Evolutionary conservation across 768 basidiomycete species (phyloP).

Genomic region (Tylopilus vinaceipallidus): DNA sequence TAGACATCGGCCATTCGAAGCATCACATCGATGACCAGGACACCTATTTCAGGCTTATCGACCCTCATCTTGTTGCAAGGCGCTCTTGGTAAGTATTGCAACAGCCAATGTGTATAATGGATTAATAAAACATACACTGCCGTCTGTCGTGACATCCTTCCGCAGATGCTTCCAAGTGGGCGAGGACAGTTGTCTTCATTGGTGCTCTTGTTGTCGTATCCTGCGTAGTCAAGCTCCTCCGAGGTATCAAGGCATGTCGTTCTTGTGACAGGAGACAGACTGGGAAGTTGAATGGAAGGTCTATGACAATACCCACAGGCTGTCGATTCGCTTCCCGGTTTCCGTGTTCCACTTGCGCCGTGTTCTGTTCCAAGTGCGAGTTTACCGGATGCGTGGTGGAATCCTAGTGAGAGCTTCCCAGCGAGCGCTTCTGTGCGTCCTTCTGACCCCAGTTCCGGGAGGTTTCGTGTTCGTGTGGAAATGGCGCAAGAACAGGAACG

Average conservation of each 20-base stretch:
- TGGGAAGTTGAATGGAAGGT: too few relatives aligned
- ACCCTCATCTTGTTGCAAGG: background rate
- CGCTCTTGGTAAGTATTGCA: background rate
- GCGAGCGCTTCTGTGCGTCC: background rate
- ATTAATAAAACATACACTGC: too few relatives aligned
- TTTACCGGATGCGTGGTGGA: slow-evolving; percentile 16
- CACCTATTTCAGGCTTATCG: too few relatives aligned
- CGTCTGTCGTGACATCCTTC: background rate
- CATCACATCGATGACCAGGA: too few relatives aligned
- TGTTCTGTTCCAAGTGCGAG: background rate
- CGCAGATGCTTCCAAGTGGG: background rate
- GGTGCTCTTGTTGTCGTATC: too few relatives aligned
- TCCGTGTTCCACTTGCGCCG: slow-evolving; percentile 17
- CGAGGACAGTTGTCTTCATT: too few relatives aligned
- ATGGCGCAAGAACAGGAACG: slow-evolving; percentile 16
- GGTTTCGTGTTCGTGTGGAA: slow-evolving; percentile 17
- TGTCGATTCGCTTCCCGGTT: slow-evolving; percentile 15
- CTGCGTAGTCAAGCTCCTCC: too few relatives aligned
- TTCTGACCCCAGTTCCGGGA: background rate
- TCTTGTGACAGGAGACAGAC: too few relatives aligned
- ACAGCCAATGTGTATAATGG: too few relatives aligned
- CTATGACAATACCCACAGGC: background rate
- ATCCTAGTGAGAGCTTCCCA: slow-evolving; percentile 11
- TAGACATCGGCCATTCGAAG: too few relatives aligned
- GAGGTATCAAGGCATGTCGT: too few relatives aligned